phyloP scores from a whole-genome alignment of 805 yeast species.

The Sungouiozyma ichnusensis region DNA sequence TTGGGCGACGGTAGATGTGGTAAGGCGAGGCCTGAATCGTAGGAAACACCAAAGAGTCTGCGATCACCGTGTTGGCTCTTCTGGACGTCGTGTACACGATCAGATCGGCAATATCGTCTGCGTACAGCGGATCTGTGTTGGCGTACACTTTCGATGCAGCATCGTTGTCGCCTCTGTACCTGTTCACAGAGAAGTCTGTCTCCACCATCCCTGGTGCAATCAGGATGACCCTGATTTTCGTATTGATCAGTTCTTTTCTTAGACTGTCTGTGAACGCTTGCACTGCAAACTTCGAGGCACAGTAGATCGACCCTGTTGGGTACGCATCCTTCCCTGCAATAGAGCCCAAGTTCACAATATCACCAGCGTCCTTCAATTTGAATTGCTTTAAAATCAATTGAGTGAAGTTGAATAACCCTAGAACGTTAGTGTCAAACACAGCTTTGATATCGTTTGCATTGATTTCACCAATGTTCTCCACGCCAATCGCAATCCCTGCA shows the following conservation, averaged over 20 bases:
- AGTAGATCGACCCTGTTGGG: slow-evolving; percentile 70
- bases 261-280: slow-evolving; percentile 60
- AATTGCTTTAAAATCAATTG: slow-evolving; percentile 67
- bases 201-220: slow-evolving; percentile 64
- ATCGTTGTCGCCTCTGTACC: slow-evolving; percentile 47
- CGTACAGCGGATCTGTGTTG: slow-evolving; percentile 45
- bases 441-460: slow-evolving; percentile 50
- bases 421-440: slow-evolving; percentile 80
- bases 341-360: slow-evolving; percentile 65
- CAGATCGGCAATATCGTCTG: slow-evolving; percentile 51
- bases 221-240: slow-evolving; percentile 56
- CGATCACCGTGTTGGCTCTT: slow-evolving; percentile 48
- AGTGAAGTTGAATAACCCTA: slow-evolving; percentile 75
- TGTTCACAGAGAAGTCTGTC: slow-evolving; percentile 52
- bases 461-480: slow-evolving; percentile 65
- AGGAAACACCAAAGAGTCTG: slow-evolving; percentile 75
- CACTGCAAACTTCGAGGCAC: slow-evolving; percentile 66
- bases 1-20: slow-evolving; percentile 37
- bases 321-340: slow-evolving; percentile 73
- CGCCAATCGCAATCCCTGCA: slow-evolving; percentile 76
- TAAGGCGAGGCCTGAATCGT: slow-evolving; percentile 74
- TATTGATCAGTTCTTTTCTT: slow-evolving; percentile 65
- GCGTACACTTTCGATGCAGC: slow-evolving; percentile 47
- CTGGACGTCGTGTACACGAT: slow-evolving; percentile 50
- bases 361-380: slow-evolving; percentile 60